A percentile compares a stretch with the other conserved stretches of the same genome.
These are phyloP conservation scores for Sporothrix schenckii DNA, from an alignment of 2,329 filamentous ascomycete species.

Conservation along the genomic window DNA sequence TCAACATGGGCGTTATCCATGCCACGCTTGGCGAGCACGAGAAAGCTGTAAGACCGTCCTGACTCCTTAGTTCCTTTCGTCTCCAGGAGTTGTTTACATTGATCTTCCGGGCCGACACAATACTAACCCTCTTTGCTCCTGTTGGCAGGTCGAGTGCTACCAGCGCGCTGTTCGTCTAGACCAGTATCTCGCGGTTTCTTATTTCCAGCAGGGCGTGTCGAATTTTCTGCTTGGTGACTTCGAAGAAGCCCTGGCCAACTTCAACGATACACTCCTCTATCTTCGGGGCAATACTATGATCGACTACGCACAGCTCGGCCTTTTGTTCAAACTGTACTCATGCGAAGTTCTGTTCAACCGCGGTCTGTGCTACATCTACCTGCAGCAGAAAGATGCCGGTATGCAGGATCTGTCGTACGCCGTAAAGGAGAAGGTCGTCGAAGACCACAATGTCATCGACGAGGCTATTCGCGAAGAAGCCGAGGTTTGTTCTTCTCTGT, in stretches of 20 bases:
- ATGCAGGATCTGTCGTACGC: conserved; percentile 90
- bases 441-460: conserved; percentile 96
- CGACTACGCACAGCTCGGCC: conserved; percentile 92
- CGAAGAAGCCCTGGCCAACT: conserved; percentile 94
- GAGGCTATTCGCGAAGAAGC: conserved; percentile 93
- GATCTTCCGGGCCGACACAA: neutral
- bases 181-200: conserved; percentile 94
- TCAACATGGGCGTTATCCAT: conserved; percentile 98
- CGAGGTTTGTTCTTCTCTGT: conserved; percentile 62
- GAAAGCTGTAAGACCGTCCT: conserved; percentile 73
- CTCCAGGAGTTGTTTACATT: neutral
- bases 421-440: conserved; percentile 92
- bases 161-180: conserved; percentile 88
- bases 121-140: conserved; percentile 26
- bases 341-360: conserved; percentile 98
- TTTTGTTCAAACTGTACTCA: conserved; percentile 95
- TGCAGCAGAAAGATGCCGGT: conserved; percentile 86
- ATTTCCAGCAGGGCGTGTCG: conserved; percentile 97
- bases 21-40: conserved; percentile 95
- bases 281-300: conserved; percentile 95
- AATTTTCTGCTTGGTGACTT: conserved; percentile 98
- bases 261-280: conserved; percentile 96
- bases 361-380: conserved; percentile 94
- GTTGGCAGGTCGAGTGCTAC: conserved; percentile 81
- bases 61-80: neutral